These are phyloP conservation scores for Lasiodiplodia sp. DNA, from an alignment of 2,329 filamentous ascomycete species.

Conservation along the genomic window DNA sequence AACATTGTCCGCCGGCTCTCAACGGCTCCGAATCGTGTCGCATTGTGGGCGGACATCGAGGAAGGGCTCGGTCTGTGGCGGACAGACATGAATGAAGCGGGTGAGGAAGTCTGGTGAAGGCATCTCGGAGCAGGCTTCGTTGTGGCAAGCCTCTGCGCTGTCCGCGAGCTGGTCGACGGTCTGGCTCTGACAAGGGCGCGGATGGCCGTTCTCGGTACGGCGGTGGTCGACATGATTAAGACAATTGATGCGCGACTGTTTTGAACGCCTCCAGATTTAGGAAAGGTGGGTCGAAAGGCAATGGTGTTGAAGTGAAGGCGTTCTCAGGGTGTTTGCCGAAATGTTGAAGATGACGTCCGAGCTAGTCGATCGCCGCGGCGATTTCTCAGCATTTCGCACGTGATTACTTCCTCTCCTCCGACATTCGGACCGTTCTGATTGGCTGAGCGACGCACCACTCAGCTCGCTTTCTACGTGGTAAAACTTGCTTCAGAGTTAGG, in stretches of 20 bases:
- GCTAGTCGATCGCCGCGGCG: slow-evolving; percentile 4
- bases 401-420: slow-evolving; percentile 15
- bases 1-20: slow-evolving; percentile 76
- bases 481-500: background rate
- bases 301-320: slow-evolving; percentile 2
- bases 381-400: slow-evolving; percentile 29
- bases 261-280: background rate
- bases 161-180: slow-evolving; percentile 36
- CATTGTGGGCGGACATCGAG: slow-evolving; percentile 35
- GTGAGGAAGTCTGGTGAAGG: slow-evolving; percentile 41
- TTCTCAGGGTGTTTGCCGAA: slow-evolving; percentile 4
- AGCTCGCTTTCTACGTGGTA: background rate
- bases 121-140: slow-evolving; percentile 42
- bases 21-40: slow-evolving; percentile 9
- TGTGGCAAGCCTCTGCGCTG: slow-evolving; percentile 34
- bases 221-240: slow-evolving; percentile 40
- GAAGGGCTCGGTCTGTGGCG: slow-evolving; percentile 42
- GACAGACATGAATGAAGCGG: slow-evolving; percentile 42
- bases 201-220: slow-evolving; percentile 40
- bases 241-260: background rate
- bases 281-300: background rate
- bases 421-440: slow-evolving; percentile 14
- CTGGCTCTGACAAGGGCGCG: slow-evolving; percentile 40
- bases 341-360: slow-evolving; percentile 19
- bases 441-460: background rate